Evolutionary conservation across 495 filamentous ascomycete species (phyloP).

Genomic region (Xylaria palmicola): DNA sequence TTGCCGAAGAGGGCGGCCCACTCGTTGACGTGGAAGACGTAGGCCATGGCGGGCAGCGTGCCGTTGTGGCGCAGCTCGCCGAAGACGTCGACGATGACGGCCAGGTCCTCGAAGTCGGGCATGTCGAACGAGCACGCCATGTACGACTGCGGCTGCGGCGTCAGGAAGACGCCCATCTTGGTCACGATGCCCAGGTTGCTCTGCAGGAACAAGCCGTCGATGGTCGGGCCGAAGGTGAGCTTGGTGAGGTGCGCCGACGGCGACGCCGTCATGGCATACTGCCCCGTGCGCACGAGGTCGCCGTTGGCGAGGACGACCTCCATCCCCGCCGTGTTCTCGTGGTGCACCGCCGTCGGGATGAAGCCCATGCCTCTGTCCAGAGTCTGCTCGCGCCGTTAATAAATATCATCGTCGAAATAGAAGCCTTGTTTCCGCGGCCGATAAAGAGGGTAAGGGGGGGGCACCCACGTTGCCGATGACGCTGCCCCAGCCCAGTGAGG

Average conservation of each 20-base stretch:
- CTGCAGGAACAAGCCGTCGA: slow-evolving; percentile 52
- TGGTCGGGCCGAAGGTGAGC: slow-evolving; percentile 46
- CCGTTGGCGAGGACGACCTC: slow-evolving; percentile 52
- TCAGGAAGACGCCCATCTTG: slow-evolving; percentile 48
- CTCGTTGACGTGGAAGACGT: slow-evolving; percentile 48
- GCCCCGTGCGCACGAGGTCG: slow-evolving; percentile 49
- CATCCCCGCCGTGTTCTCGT: slow-evolving; percentile 47
- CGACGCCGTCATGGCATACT: slow-evolving; percentile 46
- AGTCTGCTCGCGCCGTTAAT: slow-evolving; percentile 30
- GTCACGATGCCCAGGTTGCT: slow-evolving; percentile 51
- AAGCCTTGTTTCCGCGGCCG: not conserved
- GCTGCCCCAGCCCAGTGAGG: slow-evolving; percentile 58
- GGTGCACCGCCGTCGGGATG: slow-evolving; percentile 49
- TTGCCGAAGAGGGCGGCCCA: slow-evolving; percentile 48
- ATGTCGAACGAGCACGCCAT: slow-evolving; percentile 51
- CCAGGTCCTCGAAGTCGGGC: slow-evolving; percentile 47
- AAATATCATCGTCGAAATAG: too few species aligned
- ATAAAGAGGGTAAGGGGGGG: too few species aligned
- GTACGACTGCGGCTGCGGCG: slow-evolving; percentile 48
- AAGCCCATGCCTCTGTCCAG: slow-evolving; percentile 46
- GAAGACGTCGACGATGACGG: slow-evolving; percentile 39
- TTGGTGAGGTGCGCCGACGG: slow-evolving; percentile 46
- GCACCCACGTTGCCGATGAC: slow-evolving; percentile 52
- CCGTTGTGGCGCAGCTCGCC: slow-evolving; percentile 40
- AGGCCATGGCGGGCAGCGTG: slow-evolving; percentile 39